These are phyloP conservation scores for Podospora anserina DNA, from an alignment of 495 filamentous ascomycete species.

Conservation along the genomic window DNA sequence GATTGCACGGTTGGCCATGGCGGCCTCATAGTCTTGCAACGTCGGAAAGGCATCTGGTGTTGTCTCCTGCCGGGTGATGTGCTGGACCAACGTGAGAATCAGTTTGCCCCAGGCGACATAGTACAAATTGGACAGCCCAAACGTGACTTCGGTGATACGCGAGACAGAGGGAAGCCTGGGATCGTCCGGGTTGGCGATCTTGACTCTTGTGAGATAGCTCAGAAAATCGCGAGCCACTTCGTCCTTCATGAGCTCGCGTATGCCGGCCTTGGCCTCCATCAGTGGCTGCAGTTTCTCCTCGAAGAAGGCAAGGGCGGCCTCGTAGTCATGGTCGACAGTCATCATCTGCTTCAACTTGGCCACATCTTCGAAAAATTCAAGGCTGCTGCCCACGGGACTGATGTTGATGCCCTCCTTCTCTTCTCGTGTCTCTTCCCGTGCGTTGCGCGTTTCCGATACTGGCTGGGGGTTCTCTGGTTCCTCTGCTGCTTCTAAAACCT, in stretches of 20 bases:
- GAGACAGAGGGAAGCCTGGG: constrained; percentile 36
- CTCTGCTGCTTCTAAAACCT: not conserved
- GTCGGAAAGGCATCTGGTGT: constrained; percentile 24
- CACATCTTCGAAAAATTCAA: constrained; percentile 29
- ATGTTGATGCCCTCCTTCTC: not conserved
- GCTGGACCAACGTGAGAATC: constrained; percentile 33
- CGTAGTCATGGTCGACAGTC: constrained; percentile 22
- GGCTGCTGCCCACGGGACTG: constrained; percentile 7
- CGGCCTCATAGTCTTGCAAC: constrained; percentile 23
- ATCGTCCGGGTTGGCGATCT: constrained; percentile 33
- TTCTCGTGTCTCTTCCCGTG: not conserved
- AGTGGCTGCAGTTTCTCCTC: constrained; percentile 38
- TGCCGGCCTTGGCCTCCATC: constrained; percentile 14
- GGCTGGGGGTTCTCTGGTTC: not conserved
- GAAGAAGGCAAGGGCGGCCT: constrained; percentile 41
- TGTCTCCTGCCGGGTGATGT: constrained; percentile 31
- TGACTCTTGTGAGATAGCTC: constrained; percentile 31
- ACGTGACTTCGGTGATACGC: constrained; percentile 39
- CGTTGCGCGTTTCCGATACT: not conserved
- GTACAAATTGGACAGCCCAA: constrained; percentile 32
- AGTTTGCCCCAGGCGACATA: constrained; percentile 34
- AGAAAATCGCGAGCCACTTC: constrained; percentile 26
- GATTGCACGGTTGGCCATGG: constrained; percentile 30
- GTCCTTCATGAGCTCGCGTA: constrained; percentile 25
- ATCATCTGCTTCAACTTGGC: constrained; percentile 40